phyloP scores from a whole-genome alignment of 352 stramenopile species.

The Globisporangium iwayamae region DNA sequence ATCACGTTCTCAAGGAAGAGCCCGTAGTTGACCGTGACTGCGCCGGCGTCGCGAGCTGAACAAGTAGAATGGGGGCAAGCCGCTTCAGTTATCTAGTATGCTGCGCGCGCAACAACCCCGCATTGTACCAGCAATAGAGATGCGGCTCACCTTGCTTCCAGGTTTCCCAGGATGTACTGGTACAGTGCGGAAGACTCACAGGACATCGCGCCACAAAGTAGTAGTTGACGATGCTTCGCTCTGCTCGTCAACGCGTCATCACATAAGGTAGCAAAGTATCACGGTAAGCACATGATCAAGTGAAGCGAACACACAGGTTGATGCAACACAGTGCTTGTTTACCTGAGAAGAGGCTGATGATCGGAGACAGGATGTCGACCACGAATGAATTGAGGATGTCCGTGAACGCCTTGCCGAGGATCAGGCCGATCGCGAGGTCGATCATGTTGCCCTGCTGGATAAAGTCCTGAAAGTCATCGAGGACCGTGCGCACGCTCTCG shows the following conservation, averaged over 20 bases:
- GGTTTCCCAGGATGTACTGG: slow-evolving; percentile 49
- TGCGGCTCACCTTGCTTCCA: slow-evolving; percentile 47
- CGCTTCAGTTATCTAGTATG: not conserved
- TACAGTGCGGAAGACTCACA: slow-evolving; percentile 27
- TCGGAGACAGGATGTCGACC: slow-evolving; percentile 54
- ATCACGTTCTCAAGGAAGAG: slow-evolving; percentile 66
- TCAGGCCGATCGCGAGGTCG: slow-evolving; percentile 65
- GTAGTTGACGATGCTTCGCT: slow-evolving; percentile 58
- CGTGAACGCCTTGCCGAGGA: slow-evolving; percentile 62
- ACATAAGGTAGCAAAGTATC: not conserved
- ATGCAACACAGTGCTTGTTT: no score
- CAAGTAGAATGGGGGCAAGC: not conserved
- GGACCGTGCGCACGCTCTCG: slow-evolving; percentile 27
- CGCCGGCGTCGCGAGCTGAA: slow-evolving; percentile 47
- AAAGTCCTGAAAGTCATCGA: slow-evolving; percentile 68
- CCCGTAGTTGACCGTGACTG: slow-evolving; percentile 68
- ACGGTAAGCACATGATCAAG: not conserved
- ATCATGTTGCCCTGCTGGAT: slow-evolving; percentile 76
- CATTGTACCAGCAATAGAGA: not conserved
- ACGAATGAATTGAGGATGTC: slow-evolving; percentile 74
- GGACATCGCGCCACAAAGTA: slow-evolving; percentile 57
- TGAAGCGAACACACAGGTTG: no score
- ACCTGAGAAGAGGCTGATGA: slow-evolving; percentile 67
- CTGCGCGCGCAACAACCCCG: no score
- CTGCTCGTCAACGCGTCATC: slow-evolving; percentile 14